A percentile compares a stretch with the other conserved stretches of the same genome.
Conservation (phyloP, 495 filamentous ascomycete genomes). For the Aspergillus taichungensis region DNA sequence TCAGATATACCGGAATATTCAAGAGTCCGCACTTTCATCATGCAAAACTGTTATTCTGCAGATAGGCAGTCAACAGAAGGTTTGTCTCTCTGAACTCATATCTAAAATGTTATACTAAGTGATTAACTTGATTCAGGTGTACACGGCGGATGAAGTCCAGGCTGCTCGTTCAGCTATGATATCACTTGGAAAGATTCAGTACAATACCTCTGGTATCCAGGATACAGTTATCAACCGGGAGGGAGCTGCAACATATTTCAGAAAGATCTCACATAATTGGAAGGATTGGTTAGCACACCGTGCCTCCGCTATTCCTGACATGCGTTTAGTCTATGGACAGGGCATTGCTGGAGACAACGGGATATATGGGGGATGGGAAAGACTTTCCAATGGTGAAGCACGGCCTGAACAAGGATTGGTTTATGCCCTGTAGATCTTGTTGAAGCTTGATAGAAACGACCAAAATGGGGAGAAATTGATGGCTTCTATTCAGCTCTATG, state of each 20-base stretch:
- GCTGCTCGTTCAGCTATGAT: constrained; percentile 1
- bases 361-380: constrained; percentile 36
- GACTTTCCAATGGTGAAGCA: constrained; percentile 29
- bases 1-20: constrained; percentile 26
- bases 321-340: constrained; percentile 33
- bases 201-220: constrained; percentile 36
- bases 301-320: constrained; percentile 17
- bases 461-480: too few species aligned
- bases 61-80: constrained; percentile 34
- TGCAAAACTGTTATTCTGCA: constrained; percentile 24
- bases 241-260: constrained; percentile 25
- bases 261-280: constrained; percentile 19
- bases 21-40: neutral
- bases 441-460: too few species aligned
- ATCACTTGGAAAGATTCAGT: constrained; percentile 19
- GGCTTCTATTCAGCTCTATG: too few species aligned
- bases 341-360: constrained; percentile 29
- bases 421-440: constrained; percentile 1
- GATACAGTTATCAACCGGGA: constrained; percentile 24
- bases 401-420: constrained; percentile 23
- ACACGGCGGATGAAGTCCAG: constrained; percentile 17
- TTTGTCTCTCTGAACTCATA: neutral
- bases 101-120: neutral
- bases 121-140: constrained; percentile 9
- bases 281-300: constrained; percentile 23